phyloP scores from a whole-genome alignment of 2,329 filamentous ascomycete species.

The Pseudonectria buxi region DNA sequence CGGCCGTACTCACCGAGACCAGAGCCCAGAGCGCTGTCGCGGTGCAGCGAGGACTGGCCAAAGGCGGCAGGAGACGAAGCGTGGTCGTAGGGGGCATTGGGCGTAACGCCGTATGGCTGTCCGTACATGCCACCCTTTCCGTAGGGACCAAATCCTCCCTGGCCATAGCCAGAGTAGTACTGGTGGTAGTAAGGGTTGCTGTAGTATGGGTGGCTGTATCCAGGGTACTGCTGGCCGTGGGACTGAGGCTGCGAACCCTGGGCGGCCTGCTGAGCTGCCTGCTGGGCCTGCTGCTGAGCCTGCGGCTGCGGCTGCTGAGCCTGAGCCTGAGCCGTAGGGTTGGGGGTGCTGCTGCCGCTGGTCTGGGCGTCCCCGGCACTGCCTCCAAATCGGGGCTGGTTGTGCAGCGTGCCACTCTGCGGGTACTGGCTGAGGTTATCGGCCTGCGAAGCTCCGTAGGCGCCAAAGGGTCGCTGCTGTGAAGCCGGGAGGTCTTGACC shows the following conservation, averaged over 20 bases:
- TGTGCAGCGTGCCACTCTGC: slow-evolving; percentile 56
- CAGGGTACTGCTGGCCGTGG: slow-evolving; percentile 44
- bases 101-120: slow-evolving; percentile 50
- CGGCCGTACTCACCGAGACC: slow-evolving; percentile 51
- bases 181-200: slow-evolving; percentile 56
- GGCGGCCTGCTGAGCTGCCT: slow-evolving; percentile 38
- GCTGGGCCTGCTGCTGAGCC: slow-evolving; percentile 41
- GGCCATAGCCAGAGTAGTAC: slow-evolving; percentile 51
- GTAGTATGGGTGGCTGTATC: slow-evolving; percentile 53
- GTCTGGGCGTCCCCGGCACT: slow-evolving; percentile 63
- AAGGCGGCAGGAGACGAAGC: slow-evolving; percentile 48
- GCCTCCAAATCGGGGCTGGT: slow-evolving; percentile 52
- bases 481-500: slow-evolving; percentile 62
- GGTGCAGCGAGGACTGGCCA: slow-evolving; percentile 46
- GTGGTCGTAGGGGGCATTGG: slow-evolving; percentile 52
- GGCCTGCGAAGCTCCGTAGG: slow-evolving; percentile 61
- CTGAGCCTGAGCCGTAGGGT: slow-evolving; percentile 59
- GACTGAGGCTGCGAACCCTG: slow-evolving; percentile 39
- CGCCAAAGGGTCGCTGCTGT: slow-evolving; percentile 71
- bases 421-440: slow-evolving; percentile 64
- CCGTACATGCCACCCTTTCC: slow-evolving; percentile 49
- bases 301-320: slow-evolving; percentile 39
- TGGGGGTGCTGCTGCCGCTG: slow-evolving; percentile 86
- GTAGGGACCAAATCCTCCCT: slow-evolving; percentile 48
- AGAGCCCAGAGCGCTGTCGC: slow-evolving; percentile 43